Evolutionary conservation across 805 yeast genomes (phyloP), one percentile per base, ranked within the genome.

Genomic region (Sugiyamaella floridensis): DNA sequence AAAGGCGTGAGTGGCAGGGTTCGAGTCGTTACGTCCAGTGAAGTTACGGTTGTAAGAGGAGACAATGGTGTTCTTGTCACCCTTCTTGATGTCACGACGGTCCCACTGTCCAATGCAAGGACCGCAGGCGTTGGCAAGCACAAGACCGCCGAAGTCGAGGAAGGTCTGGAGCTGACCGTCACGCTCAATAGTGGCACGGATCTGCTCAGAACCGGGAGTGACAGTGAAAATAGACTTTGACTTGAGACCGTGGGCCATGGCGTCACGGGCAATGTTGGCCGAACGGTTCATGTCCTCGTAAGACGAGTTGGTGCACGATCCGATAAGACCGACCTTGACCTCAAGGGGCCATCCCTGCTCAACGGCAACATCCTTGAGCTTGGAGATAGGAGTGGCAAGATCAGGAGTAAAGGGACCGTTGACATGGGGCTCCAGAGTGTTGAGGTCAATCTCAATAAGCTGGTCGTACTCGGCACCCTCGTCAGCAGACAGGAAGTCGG

Each of bases 91-190:
- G 71, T 87, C 90, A 67, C 79, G 86, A 75, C 98, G 86, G 72
- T 90, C 97, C 98, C 98, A 92, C 79, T 92, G 97, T 67, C 98
- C 98, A 69, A 90, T 90, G 81, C 98, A 90, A 69, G 98, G 98
- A 67, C 98, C 98, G 79, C 98, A 92, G 55, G 98, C 98, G 70
- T 92, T 92, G 57, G 98, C 97, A 68, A 92, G 77, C 52, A 92
- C 97, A 56, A 85, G 79, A 70, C 96, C 98, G 63, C 97, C 97
- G 65, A 85, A 86, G 66, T 88, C 89, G 68, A 84, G 82, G 73
- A 92, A 89, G 61, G 93, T 85, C 63, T 85, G 77, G 63, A 92
- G 81, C 71, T 86, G 85, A 58, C 98, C 97, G 71, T 92, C 98
- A 73, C 96, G 85, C 70, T 85, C 97, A 71, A 92, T 92, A 60